Evolutionary conservation across 2,329 filamentous ascomycete genomes (phyloP), one percentile per base, ranked within the genome.

Genomic region (Malbranchea zuffiana): DNA sequence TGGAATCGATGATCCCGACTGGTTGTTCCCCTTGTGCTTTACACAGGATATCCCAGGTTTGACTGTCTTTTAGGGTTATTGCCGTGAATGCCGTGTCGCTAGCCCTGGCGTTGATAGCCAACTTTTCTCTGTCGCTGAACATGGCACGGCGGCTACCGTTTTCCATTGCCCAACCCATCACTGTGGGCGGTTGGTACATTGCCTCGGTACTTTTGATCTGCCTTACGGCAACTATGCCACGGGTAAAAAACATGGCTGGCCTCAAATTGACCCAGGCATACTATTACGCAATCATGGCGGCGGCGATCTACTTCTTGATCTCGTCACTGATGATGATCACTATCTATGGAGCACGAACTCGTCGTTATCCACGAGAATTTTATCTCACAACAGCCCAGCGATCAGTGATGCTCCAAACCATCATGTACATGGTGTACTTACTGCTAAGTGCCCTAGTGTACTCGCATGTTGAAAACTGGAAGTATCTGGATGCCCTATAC

Each of bases 281-380:
- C 50, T 78, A 76, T 50, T 77, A 75, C 45, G 73, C 63, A 1
- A 67, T 74, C 35, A 71, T 74, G 38, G 74, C 74, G 3, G 69
- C 72, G 2, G 63, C 50, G 0, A 50, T 75, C 3, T 77, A 77
- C 47, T 69, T 72, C 40, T 59, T 74, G 35, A 67, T 77, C 25
- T 63, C 69, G 1, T 61, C 61, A 2, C 51, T 76, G 6, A 68
- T 76, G 65, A 58, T 67, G 19, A 46, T 73, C 6, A 77, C 73
- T 0, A 68, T 72, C 1, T 66, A 65, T 38, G 74, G 74, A 4
- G 72, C 73, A 3, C 65, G 61, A 40, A 63, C 55, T 37, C 66
- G 65, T 0, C 66, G 74, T 39, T 76, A 74, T 43, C 60, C 61
- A n/a, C 68, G 65, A 39, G 65, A 72, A 16, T 77, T 75, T 51